These are phyloP conservation scores for Colletotrichum ledebouriae DNA, from an alignment of 2,329 filamentous ascomycete species.

Conservation along the genomic window DNA sequence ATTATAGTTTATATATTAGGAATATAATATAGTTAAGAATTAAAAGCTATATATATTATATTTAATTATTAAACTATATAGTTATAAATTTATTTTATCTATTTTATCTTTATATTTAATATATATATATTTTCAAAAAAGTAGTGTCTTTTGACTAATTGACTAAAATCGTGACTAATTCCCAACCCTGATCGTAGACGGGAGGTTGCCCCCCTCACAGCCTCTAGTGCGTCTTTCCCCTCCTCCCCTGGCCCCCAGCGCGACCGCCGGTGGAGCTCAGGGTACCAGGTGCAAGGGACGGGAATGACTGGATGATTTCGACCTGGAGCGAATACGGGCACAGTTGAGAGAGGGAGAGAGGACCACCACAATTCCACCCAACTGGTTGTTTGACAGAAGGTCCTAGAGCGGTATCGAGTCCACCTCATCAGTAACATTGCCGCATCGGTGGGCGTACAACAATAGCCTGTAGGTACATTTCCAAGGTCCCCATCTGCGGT, in stretches of 20 bases:
- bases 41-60: too few species aligned
- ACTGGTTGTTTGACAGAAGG: background rate
- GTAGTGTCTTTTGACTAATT: too few species aligned
- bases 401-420: background rate
- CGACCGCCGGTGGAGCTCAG: conserved; percentile 28
- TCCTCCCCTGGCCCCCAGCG: conserved; percentile 14
- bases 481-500: conserved; percentile 34
- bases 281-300: background rate
- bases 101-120: too few species aligned
- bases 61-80: too few species aligned
- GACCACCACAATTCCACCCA: conserved; percentile 8
- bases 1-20: too few species aligned
- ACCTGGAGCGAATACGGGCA: conserved; percentile 28
- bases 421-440: too few species aligned
- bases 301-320: conserved; percentile 28
- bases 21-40: too few species aligned
- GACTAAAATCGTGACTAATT: too few species aligned
- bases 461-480: conserved; percentile 25
- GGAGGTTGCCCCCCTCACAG: background rate
- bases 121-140: too few species aligned
- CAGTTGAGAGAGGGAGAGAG: background rate
- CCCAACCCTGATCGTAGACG: background rate
- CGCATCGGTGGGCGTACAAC: conserved; percentile 13
- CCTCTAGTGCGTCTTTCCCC: conserved; percentile 4
- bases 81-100: too few species aligned